Evolutionary conservation across 1,284 basidiomycete species (phyloP).

Genomic region (Cutaneotrichosporon mucoides): DNA sequence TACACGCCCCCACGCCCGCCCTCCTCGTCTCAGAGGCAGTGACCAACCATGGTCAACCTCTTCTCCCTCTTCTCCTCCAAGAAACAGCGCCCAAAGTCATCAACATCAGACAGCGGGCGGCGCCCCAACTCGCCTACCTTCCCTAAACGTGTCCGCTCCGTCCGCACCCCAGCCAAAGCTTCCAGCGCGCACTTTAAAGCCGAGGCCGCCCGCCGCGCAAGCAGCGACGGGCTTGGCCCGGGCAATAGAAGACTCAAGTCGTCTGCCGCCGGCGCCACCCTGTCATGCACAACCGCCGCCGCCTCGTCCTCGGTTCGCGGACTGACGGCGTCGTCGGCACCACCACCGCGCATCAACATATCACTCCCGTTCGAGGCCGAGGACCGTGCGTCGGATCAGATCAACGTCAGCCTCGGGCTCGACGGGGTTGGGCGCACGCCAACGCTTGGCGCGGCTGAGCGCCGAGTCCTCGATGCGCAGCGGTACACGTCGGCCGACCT

Average conservation of each 20-base stretch:
- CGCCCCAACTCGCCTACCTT: slow-evolving; percentile 7
- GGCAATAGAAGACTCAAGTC: not conserved
- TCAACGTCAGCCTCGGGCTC: slow-evolving; percentile 20
- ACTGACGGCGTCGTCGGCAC: not conserved
- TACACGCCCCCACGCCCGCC: no score
- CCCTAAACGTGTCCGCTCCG: slow-evolving; percentile 7
- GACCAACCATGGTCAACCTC: slow-evolving; percentile 32
- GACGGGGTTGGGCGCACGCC: slow-evolving; percentile 27
- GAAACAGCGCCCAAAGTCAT: slow-evolving; percentile 21
- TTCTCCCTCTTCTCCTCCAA: slow-evolving; percentile 34
- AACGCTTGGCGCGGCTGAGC: slow-evolving; percentile 23
- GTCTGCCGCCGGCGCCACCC: not conserved
- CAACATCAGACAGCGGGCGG: no score
- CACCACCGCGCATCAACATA: slow-evolving; percentile 16
- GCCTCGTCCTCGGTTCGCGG: not conserved
- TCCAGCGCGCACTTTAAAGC: slow-evolving; percentile 8
- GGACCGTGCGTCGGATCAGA: not conserved
- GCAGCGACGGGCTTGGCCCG: slow-evolving; percentile 11
- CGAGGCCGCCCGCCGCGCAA: slow-evolving; percentile 14
- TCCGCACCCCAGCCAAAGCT: not conserved
- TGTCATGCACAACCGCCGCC: not conserved
- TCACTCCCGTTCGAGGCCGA: slow-evolving; percentile 18
- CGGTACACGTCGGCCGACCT: slow-evolving; percentile 27
- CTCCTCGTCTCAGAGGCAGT: not conserved
- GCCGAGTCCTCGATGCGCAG: slow-evolving; percentile 22